Evolutionary conservation across 2,329 filamentous ascomycete species (phyloP).

Genomic region (Salinomyces thailandicus): DNA sequence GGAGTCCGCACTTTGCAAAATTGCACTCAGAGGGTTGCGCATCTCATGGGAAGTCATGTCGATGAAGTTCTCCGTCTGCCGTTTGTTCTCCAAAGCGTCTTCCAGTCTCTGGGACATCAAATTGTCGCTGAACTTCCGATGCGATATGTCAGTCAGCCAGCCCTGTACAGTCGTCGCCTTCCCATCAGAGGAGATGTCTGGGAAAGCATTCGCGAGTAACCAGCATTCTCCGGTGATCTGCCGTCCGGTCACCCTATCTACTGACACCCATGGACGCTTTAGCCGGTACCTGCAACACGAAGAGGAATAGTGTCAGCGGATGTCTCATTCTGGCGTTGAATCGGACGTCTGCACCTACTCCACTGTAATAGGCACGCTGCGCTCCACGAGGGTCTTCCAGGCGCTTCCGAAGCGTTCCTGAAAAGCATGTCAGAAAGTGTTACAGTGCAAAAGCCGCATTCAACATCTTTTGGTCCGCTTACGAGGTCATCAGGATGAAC

Average conservation of each 20-base stretch:
- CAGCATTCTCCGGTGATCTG: constrained; percentile 21
- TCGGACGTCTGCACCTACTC: no score
- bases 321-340: no score
- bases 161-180: constrained; percentile 21
- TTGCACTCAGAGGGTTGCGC: constrained; percentile 34
- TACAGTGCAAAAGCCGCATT: no score
- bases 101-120: constrained; percentile 23
- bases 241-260: constrained; percentile 19
- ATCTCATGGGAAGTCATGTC: constrained; percentile 22
- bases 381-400: constrained; percentile 23
- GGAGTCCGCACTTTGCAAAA: constrained; percentile 36
- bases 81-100: constrained; percentile 28
- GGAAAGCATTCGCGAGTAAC: constrained; percentile 24
- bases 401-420: constrained; percentile 20
- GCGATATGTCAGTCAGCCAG: constrained; percentile 27
- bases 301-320: no score
- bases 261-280: constrained; percentile 25
- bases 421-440: no score
- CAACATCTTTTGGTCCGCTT: no score
- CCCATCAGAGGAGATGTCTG: constrained; percentile 23
- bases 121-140: constrained; percentile 24
- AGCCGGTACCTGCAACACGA: no score
- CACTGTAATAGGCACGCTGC: constrained; percentile 26
- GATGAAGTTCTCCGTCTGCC: constrained; percentile 29
- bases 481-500: constrained; percentile 29